Percentiles rank a stretch among this genome's conserved stretches.
Conservation (phyloP, 768 basidiomycete genomes). For the Rhizopogon vulgaris region DNA sequence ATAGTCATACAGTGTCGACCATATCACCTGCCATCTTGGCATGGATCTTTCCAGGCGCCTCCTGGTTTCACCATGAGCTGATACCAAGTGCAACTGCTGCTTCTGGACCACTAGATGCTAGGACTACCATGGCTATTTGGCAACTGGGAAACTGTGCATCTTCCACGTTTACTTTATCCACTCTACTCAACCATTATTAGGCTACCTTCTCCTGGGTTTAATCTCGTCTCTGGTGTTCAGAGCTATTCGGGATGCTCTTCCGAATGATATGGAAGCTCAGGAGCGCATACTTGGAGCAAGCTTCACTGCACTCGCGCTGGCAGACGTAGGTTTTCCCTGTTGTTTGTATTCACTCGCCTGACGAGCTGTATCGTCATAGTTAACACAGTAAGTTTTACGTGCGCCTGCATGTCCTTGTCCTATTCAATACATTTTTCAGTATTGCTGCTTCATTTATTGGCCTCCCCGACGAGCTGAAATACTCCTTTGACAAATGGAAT, state of each 20-base stretch:
- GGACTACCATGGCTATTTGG: constrained; percentile 57
- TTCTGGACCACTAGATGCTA: constrained; percentile 33
- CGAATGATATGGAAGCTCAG: constrained; percentile 51
- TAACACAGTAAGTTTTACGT: constrained; percentile 48
- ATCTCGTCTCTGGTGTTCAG: constrained; percentile 64
- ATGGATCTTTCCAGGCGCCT: constrained; percentile 53
- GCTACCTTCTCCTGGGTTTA: constrained; percentile 58
- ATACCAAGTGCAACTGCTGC: constrained; percentile 39
- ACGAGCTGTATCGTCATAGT: constrained; percentile 26
- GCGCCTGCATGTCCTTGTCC: constrained; percentile 3
- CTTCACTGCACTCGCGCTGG: constrained; percentile 57
- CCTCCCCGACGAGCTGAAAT: constrained; percentile 52
- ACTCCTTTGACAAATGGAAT: constrained; percentile 54
- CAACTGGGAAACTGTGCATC: constrained; percentile 61
- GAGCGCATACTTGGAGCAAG: constrained; percentile 63
- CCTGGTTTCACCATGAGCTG: constrained; percentile 64
- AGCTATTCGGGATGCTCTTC: constrained; percentile 54
- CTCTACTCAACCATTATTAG: constrained; percentile 23
- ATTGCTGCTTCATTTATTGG: constrained; percentile 50
- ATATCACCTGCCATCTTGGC: constrained; percentile 44
- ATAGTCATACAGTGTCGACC: constrained; percentile 39
- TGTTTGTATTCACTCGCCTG: not conserved
- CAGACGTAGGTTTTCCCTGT: constrained; percentile 47
- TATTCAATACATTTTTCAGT: constrained; percentile 29
- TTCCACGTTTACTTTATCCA: not conserved